phyloP scores from a whole-genome alignment of 139 green algal species.

The Astrephomene gubernaculifera region DNA sequence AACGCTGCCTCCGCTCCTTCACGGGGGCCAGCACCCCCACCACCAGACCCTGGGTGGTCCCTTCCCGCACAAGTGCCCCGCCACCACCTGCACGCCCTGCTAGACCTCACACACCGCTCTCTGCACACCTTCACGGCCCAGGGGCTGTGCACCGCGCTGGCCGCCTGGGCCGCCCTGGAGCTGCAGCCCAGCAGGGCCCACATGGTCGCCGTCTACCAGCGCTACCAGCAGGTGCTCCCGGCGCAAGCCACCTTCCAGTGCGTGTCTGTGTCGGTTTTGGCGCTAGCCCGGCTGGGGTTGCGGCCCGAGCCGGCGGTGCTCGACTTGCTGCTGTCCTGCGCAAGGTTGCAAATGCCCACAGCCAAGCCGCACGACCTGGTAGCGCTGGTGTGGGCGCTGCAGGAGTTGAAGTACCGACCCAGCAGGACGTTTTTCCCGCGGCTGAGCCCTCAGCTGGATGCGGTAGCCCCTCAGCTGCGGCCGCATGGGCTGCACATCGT shows the following conservation, averaged over 20 bases:
- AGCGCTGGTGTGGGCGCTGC: conserved; percentile 23
- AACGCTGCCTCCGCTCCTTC: no score
- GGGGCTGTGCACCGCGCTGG: conserved; percentile 12
- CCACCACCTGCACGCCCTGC: conserved; percentile 11
- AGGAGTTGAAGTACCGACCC: conserved; percentile 20
- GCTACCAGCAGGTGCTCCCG: conserved; percentile 19
- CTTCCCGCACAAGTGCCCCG: no score
- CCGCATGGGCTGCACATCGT: not conserved
- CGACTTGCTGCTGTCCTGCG: not conserved
- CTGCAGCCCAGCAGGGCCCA: not conserved
- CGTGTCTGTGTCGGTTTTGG: not conserved
- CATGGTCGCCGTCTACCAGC: not conserved
- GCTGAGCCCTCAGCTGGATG: not conserved
- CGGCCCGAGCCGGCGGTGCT: not conserved
- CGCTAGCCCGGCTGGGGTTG: not conserved
- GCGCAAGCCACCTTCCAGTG: conserved; percentile 3
- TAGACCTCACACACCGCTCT: not conserved
- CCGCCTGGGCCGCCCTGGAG: not conserved
- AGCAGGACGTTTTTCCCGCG: not conserved
- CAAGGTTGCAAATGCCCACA: not conserved
- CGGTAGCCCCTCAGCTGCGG: not conserved
- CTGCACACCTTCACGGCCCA: not conserved
- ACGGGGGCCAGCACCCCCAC: no score
- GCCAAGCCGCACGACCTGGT: conserved; percentile 32
- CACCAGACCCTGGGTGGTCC: no score